Conservation (phyloP, 73 alveolate genomes). For the Uronychia binucleata region DNA sequence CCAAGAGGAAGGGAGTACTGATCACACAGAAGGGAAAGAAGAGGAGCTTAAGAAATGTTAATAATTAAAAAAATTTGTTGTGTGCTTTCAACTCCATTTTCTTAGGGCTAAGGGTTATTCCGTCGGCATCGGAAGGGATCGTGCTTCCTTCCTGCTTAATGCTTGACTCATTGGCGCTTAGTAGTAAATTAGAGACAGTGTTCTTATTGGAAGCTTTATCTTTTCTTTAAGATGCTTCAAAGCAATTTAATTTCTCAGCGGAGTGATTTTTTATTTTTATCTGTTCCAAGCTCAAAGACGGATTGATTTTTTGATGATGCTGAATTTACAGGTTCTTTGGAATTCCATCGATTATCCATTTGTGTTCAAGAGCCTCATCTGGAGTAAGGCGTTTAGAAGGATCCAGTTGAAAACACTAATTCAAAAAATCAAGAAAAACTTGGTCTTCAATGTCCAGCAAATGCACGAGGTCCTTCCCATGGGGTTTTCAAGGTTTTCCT, state of each 20-base stretch:
- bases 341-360: conserved; percentile 59
- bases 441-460: conserved; percentile 46
- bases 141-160: too few relatives aligned
- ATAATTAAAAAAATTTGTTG: too few relatives aligned
- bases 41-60: too few relatives aligned
- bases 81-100: background rate
- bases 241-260: too few relatives aligned
- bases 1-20: background rate
- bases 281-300: too few relatives aligned
- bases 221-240: too few relatives aligned
- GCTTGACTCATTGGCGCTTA: too few relatives aligned
- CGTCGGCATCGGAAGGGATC: too few relatives aligned
- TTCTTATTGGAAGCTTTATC: too few relatives aligned
- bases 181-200: too few relatives aligned
- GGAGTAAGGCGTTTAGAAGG: conserved; percentile 67
- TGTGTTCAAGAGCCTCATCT: conserved; percentile 53
- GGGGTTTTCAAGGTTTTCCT: conserved; percentile 67
- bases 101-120: background rate
- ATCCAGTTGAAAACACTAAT: conserved; percentile 50
- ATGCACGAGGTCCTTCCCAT: conserved; percentile 38
- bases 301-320: conserved; percentile 48
- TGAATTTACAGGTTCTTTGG: conserved; percentile 53
- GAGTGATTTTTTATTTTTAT: too few relatives aligned
- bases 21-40: background rate
- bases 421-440: conserved; percentile 55